Base-by-base conservation (phyloP, 192 early-diverging fungal species). In the Coemansia biformis region DNA sequence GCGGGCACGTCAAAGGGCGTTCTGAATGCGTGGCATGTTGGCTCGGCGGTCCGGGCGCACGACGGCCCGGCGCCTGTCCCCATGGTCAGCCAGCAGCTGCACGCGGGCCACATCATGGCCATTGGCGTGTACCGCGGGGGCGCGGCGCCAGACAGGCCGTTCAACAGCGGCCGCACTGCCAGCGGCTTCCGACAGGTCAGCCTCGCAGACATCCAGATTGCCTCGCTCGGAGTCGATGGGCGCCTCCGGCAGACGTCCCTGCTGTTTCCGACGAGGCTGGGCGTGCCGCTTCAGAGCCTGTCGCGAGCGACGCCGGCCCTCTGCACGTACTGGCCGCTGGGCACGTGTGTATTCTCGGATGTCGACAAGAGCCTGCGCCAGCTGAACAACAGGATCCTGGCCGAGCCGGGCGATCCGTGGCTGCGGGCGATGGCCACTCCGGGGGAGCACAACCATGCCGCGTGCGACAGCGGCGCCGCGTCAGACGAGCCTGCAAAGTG, bases 1-100 rank as follows among this genome's bases (percentile, higher is more conserved):
- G 69, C 69, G 0, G 52, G 53, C 34, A 61, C 62, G 4, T 64
- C 69, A 11, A 32, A 16, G 7, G 69, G 69, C 38, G 29, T 29
- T 0, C 13, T 73, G 12, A 50, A 43, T 2, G 62, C 37, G 19
- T 73, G 69, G 69, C 41, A 53, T 1, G 19, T 53, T 4, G 26
- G 42, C 11, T 22, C 43, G 15, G 43, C 34, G 28, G 39, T 51
- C 17, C 38, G 38, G 24, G 24, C 24, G 24, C 24, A 26, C 3
- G 24, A 6, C 24, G 6, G 2, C 6, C 3, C 24, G 24, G 24
- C 39, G 10, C 22, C 34, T 10, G 43, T 39, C 0, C 62, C 68
- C 1, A 36, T 59, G 12, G 18, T 42, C 19, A 59, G 51, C 48
- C 57, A 59, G 34, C 29, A 41, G 33, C 37, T 50, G 8, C 67